These are phyloP conservation scores for Wickerhamiella australiensis DNA, from an alignment of 805 yeast genomes.

Conservation along the genomic window DNA sequence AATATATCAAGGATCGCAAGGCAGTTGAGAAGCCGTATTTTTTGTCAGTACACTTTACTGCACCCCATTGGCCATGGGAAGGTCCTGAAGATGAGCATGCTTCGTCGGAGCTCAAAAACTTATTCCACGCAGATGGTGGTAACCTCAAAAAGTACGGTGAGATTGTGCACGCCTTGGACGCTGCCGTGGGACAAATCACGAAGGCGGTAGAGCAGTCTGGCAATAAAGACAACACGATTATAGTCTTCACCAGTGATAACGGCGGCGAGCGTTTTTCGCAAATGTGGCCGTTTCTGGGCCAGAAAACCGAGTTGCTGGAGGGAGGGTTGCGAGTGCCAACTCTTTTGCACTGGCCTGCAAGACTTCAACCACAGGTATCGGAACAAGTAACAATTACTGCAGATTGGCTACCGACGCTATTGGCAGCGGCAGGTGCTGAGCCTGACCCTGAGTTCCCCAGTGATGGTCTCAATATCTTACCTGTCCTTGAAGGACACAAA, in stretches of 20 bases:
- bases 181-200: constrained; percentile 40
- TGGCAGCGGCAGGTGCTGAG: constrained; percentile 37
- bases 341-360: constrained; percentile 36
- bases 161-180: constrained; percentile 47
- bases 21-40: constrained; percentile 39
- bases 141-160: constrained; percentile 46
- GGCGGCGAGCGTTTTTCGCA: constrained; percentile 55
- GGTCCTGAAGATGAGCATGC: constrained; percentile 38
- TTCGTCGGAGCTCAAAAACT: constrained; percentile 38
- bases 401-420: constrained; percentile 47
- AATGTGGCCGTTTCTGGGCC: constrained; percentile 40
- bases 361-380: constrained; percentile 22
- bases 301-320: constrained; percentile 46
- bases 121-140: constrained; percentile 39
- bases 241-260: constrained; percentile 51
- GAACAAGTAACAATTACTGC: constrained; percentile 42
- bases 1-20: constrained; percentile 33
- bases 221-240: constrained; percentile 42
- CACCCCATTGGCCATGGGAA: constrained; percentile 59
- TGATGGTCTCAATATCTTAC: constrained; percentile 33
- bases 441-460: constrained; percentile 41
- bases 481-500: constrained; percentile 30
- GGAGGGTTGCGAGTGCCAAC: constrained; percentile 51
- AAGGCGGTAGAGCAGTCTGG: constrained; percentile 33
- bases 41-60: constrained; percentile 45